A percentile compares a stretch with the other conserved stretches of the same genome.
Evolutionary conservation across 495 filamentous ascomycete species (phyloP).

Genomic region (Trichoderma erinaceum): DNA sequence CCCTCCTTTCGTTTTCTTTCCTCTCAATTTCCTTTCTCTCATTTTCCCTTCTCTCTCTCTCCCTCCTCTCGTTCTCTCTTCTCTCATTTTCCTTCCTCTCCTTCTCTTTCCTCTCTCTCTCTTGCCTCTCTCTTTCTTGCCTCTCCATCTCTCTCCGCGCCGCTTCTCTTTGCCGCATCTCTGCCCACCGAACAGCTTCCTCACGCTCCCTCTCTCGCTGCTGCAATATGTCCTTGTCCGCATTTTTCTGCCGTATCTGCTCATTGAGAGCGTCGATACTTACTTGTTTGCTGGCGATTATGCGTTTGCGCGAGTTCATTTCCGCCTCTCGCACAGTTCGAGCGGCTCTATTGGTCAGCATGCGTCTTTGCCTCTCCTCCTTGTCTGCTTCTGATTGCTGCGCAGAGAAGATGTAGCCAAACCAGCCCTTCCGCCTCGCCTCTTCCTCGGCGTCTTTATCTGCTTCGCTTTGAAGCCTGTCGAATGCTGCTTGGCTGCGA

Average conservation of each 20-base stretch:
- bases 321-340: neutral
- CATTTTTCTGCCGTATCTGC: neutral
- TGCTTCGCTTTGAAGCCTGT: neutral
- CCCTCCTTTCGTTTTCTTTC: neutral
- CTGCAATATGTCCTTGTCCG: neutral
- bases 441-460: neutral
- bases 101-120: neutral
- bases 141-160: neutral
- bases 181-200: neutral
- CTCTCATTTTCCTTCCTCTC: neutral
- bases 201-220: neutral
- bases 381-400: neutral
- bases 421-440: neutral
- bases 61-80: neutral
- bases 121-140: neutral
- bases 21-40: too few relatives aligned
- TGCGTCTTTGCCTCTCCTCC: neutral
- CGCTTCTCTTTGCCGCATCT: neutral
- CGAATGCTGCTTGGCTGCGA: neutral
- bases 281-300: neutral
- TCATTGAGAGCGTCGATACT: neutral
- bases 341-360: neutral
- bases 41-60: neutral
- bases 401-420: neutral
- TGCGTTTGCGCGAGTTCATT: neutral